Evolutionary conservation across 176 grass and related monocot genomes (phyloP).

Genomic region (Ananas comosus): DNA sequence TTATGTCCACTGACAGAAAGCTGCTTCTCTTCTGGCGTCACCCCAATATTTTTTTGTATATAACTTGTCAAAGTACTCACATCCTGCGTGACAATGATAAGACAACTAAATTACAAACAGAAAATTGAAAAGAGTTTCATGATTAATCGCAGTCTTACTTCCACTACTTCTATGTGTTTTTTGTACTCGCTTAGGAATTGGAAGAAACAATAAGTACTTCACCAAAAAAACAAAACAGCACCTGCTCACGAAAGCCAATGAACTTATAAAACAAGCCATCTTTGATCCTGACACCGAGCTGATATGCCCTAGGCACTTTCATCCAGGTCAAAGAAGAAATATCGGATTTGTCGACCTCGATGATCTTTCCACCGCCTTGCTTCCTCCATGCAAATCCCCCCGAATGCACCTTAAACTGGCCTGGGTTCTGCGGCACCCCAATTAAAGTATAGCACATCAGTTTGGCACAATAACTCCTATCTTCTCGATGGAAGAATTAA

Average conservation of each 20-base stretch:
- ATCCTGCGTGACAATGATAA: constrained; percentile 43
- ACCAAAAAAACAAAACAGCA: constrained; percentile 10
- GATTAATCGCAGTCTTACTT: constrained; percentile 3
- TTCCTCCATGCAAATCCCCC: constrained; percentile 75
- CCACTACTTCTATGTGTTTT: background rate
- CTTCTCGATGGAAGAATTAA: background rate
- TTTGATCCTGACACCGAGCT: constrained; percentile 59
- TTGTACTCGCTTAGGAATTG: background rate
- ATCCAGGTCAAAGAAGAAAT: constrained; percentile 59
- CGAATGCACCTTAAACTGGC: constrained; percentile 62
- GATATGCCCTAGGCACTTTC: constrained; percentile 65
- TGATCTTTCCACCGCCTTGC: constrained; percentile 73
- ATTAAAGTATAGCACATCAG: background rate
- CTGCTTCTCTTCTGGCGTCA: constrained; percentile 68
- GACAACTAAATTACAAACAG: constrained; percentile 5
- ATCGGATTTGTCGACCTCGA: constrained; percentile 62
- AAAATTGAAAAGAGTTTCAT: background rate
- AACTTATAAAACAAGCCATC: constrained; percentile 68
- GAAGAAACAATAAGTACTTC: background rate
- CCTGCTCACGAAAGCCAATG: constrained; percentile 74
- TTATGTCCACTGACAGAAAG: constrained; percentile 83
- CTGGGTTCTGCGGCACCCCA: constrained; percentile 43
- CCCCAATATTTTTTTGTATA: constrained; percentile 72
- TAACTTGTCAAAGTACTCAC: constrained; percentile 62
- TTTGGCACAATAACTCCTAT: background rate